phyloP scores from a whole-genome alignment of 1,284 basidiomycete genomes.

The Cerrena zonata region DNA sequence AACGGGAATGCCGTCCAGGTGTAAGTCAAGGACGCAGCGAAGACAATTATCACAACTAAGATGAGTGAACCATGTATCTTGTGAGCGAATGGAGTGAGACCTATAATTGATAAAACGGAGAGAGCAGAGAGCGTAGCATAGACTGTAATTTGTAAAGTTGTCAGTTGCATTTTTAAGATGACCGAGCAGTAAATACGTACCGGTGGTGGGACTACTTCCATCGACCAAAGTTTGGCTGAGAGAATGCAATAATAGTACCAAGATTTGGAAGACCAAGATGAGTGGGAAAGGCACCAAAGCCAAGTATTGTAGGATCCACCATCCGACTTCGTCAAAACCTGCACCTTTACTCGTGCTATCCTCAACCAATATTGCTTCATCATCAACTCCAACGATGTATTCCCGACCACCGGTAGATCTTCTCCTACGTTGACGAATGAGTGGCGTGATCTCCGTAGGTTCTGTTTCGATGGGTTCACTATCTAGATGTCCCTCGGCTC shows the following conservation, averaged over 20 bases:
- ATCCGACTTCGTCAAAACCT: constrained; percentile 32
- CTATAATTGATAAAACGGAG: constrained; percentile 46
- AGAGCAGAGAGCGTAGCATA: constrained; percentile 43
- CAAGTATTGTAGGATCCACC: constrained; percentile 62
- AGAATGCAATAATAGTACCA: constrained; percentile 42
- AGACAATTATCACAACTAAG: constrained; percentile 34
- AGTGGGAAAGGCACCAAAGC: constrained; percentile 53
- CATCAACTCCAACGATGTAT: constrained; percentile 17
- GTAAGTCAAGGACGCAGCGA: constrained; percentile 40
- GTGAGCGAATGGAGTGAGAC: constrained; percentile 55
- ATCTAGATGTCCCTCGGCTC: constrained; percentile 23
- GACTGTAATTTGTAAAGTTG: constrained; percentile 31
- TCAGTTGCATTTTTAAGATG: background rate
- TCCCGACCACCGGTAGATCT: constrained; percentile 19
- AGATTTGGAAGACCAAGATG: constrained; percentile 51
- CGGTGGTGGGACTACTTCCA: constrained; percentile 43
- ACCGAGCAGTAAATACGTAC: constrained; percentile 31
- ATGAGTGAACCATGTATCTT: constrained; percentile 46
- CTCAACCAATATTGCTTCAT: constrained; percentile 8
- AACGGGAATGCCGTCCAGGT: constrained; percentile 57
- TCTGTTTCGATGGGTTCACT: constrained; percentile 37
- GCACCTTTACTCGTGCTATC: background rate
- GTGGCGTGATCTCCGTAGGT: constrained; percentile 43
- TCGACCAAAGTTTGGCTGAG: constrained; percentile 57
- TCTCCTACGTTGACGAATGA: constrained; percentile 34